phyloP scores from a whole-genome alignment of 345 rosid species.

The Rhizophora apiculata region DNA sequence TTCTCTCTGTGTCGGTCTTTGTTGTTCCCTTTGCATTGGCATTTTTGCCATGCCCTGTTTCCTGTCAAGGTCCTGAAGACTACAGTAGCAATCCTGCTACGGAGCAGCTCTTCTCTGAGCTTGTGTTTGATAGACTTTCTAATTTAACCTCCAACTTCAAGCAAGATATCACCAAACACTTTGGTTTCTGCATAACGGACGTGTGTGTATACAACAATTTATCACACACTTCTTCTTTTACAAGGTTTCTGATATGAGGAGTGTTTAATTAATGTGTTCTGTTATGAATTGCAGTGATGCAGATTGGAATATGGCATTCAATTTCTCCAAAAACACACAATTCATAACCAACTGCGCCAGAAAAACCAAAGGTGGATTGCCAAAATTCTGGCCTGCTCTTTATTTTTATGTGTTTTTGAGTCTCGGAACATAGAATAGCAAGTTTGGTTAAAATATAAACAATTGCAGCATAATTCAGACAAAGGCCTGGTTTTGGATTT shows the following conservation, averaged over 20 bases:
- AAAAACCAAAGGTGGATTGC: slow-evolving; percentile 51
- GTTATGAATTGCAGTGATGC: slow-evolving; percentile 47
- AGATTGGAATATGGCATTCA: slow-evolving; percentile 85
- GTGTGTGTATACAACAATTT: slow-evolving; percentile 47
- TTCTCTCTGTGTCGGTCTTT: slow-evolving; percentile 24
- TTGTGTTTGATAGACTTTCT: slow-evolving; percentile 42
- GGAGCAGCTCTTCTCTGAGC: slow-evolving; percentile 38
- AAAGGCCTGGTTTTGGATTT: too few relatives aligned
- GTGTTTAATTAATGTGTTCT: neutral
- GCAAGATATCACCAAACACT: slow-evolving; percentile 49
- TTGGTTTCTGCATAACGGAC: slow-evolving; percentile 86
- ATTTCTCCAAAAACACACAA: slow-evolving; percentile 57
- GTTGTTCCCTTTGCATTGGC: slow-evolving; percentile 14
- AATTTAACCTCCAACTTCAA: slow-evolving; percentile 59
- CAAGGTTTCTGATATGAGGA: neutral
- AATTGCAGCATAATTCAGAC: too few relatives aligned
- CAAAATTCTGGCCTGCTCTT: neutral
- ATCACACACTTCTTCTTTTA: neutral
- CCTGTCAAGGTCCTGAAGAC: slow-evolving; percentile 23
- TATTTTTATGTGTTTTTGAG: neutral
- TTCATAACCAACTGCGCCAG: slow-evolving; percentile 60
- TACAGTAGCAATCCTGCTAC: slow-evolving; percentile 34
- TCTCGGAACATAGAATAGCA: too few relatives aligned
- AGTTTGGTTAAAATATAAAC: too few relatives aligned
- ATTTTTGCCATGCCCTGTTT: slow-evolving; percentile 1